Conservation (phyloP, 495 filamentous ascomycete species). For the Terfezia claveryi region DNA sequence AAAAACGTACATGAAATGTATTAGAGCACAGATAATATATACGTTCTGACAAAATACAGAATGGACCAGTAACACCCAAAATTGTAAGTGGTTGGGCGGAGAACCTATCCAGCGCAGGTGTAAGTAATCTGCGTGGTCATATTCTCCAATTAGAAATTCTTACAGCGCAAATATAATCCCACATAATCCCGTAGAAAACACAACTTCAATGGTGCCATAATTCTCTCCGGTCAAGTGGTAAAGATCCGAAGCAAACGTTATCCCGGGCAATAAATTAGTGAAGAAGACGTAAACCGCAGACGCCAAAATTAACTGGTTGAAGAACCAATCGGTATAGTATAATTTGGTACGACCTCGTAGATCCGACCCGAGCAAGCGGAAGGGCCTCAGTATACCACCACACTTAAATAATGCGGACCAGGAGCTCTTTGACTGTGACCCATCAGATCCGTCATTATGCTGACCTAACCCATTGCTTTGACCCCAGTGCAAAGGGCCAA, state of each 20-base stretch:
- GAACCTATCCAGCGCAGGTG: slow-evolving; percentile 23
- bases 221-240: slow-evolving; percentile 42
- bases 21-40: slow-evolving; percentile 38
- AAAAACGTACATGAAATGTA: slow-evolving; percentile 30
- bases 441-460: no score
- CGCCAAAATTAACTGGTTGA: slow-evolving; percentile 50
- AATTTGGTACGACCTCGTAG: slow-evolving; percentile 27
- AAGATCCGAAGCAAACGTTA: slow-evolving; percentile 50
- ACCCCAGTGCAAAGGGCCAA: no score
- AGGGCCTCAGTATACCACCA: slow-evolving; percentile 27
- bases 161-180: slow-evolving; percentile 44
- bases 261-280: slow-evolving; percentile 49
- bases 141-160: slow-evolving; percentile 3
- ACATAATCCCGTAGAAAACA: slow-evolving; percentile 48
- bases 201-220: slow-evolving; percentile 51
- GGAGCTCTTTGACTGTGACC: no score
- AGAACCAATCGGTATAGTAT: slow-evolving; percentile 46
- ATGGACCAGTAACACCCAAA: slow-evolving; percentile 50
- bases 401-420: neutral
- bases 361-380: slow-evolving; percentile 41
- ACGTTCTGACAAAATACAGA: slow-evolving; percentile 48
- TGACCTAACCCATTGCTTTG: no score
- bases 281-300: slow-evolving; percentile 57
- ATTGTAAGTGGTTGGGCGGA: slow-evolving; percentile 52
- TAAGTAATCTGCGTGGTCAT: no score